A percentile compares a stretch with the other conserved stretches of the same genome.
These are phyloP conservation scores for Rubia peregrina DNA, from an alignment of 305 asterid genomes.

Conservation along the genomic window DNA sequence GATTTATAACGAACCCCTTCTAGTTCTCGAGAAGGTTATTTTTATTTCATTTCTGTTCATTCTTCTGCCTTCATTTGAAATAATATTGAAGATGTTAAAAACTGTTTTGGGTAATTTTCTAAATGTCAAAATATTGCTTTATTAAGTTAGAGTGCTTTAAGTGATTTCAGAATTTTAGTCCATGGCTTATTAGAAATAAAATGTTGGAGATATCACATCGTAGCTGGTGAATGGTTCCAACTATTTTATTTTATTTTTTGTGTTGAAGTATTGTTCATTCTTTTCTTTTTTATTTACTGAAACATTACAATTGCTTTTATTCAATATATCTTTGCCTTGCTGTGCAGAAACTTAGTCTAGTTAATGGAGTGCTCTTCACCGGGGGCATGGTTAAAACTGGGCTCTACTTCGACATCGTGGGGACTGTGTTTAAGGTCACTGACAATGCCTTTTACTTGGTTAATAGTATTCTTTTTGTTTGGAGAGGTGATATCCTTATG, in stretches of 20 bases:
- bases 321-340: background rate
- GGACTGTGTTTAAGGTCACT: slow-evolving; percentile 61
- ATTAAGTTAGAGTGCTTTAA: too few species aligned
- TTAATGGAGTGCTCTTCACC: slow-evolving; percentile 84
- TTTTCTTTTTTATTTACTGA: too few species aligned
- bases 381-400: slow-evolving; percentile 84
- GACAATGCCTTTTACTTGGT: background rate
- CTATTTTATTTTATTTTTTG: too few species aligned
- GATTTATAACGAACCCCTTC: slow-evolving; percentile 62
- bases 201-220: too few species aligned
- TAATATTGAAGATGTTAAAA: background rate
- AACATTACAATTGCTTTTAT: background rate
- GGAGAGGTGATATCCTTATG: background rate
- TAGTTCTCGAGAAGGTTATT: slow-evolving; percentile 42
- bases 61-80: background rate
- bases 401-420: slow-evolving; percentile 51
- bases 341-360: slow-evolving; percentile 78
- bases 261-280: background rate
- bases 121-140: too few species aligned
- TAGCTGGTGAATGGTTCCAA: too few species aligned
- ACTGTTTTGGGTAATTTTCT: too few species aligned
- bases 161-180: too few species aligned
- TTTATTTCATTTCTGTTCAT: background rate
- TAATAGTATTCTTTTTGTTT: background rate
- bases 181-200: too few species aligned